Evolutionary conservation across 805 yeast species (phyloP).

Genomic region (Candida manassasensis): DNA sequence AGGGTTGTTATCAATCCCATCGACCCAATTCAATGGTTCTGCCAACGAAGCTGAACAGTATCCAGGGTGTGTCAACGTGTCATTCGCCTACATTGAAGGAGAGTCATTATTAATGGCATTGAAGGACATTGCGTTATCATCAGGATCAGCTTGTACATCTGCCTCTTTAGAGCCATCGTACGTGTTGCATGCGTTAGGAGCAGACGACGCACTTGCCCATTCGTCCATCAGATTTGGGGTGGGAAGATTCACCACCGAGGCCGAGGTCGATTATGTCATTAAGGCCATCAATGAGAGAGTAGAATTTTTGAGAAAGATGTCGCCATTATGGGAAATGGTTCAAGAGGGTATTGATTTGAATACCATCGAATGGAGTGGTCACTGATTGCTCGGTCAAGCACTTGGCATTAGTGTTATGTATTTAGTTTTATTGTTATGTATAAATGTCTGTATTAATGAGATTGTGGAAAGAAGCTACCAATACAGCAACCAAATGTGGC

Average conservation of each 20-base stretch:
- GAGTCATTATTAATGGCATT: slow-evolving; percentile 96
- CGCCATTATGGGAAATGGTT: slow-evolving; percentile 99
- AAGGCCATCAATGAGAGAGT: slow-evolving; percentile 87
- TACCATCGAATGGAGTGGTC: slow-evolving; percentile 97
- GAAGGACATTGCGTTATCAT: slow-evolving; percentile 91
- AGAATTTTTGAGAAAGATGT: slow-evolving; percentile 81
- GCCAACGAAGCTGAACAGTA: slow-evolving; percentile 46
- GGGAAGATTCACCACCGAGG: slow-evolving; percentile 96
- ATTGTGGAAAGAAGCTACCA: no score
- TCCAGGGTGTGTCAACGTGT: slow-evolving; percentile 93
- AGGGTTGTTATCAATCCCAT: slow-evolving; percentile 76
- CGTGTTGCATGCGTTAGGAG: slow-evolving; percentile 93
- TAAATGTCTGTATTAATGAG: no score
- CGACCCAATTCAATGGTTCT: slow-evolving; percentile 88
- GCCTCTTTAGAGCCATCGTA: slow-evolving; percentile 97
- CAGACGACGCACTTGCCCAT: slow-evolving; percentile 97
- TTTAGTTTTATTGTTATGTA: no score
- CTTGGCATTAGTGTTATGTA: no score
- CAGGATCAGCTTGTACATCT: slow-evolving; percentile 98
- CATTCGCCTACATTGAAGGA: slow-evolving; percentile 97
- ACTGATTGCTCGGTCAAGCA: no score
- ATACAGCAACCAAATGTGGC: no score
- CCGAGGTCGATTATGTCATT: slow-evolving; percentile 89
- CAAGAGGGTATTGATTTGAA: slow-evolving; percentile 95
- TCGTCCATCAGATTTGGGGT: slow-evolving; percentile 97